Conservation (phyloP, 2,329 filamentous ascomycete species). For the Colletotrichum costaricense region DNA sequence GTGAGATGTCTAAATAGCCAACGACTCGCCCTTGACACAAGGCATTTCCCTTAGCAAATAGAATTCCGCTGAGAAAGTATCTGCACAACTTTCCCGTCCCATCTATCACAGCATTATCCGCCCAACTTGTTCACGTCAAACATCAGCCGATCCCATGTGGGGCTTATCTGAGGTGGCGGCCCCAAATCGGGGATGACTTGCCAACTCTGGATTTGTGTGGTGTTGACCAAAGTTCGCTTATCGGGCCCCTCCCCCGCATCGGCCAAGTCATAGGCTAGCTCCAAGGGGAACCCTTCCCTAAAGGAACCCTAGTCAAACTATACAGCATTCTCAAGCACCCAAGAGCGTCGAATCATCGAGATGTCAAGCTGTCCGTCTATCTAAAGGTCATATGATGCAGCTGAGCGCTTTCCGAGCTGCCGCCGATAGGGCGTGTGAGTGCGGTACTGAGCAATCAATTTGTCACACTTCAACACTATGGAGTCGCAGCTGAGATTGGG, state of each 20-base stretch:
- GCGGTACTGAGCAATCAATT: too few species aligned
- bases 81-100: neutral
- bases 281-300: neutral
- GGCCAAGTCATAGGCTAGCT: neutral
- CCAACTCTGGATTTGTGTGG: conserved; percentile 2
- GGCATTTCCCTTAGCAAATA: neutral
- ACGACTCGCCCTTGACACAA: neutral
- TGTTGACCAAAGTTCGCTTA: conserved; percentile 6
- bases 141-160: neutral
- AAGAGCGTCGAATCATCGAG: neutral
- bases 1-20: neutral
- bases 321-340: neutral
- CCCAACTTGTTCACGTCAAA: neutral
- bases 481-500: too few species aligned
- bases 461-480: too few species aligned
- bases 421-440: neutral
- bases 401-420: neutral
- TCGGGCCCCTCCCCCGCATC: conserved; percentile 19
- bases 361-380: neutral
- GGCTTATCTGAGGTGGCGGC: neutral
- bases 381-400: neutral
- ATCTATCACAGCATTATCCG: neutral
- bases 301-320: neutral
- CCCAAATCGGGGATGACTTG: conserved; percentile 10
- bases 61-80: neutral